These are phyloP conservation scores for Lenwebbia sp. DNA, from an alignment of 345 rosid genomes.

Conservation along the genomic window DNA sequence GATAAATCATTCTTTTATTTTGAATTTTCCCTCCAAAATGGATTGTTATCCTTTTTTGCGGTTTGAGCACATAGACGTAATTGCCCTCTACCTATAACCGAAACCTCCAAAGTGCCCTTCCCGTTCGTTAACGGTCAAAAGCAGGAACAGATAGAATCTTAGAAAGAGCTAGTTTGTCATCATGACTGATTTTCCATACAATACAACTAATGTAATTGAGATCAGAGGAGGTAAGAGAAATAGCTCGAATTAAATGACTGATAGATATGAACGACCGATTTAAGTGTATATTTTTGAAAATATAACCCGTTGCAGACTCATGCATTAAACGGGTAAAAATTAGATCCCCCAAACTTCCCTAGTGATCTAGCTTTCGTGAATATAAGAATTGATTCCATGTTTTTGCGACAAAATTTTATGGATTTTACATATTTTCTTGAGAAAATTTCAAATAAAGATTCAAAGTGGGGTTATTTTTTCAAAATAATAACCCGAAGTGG, in stretches of 20 bases:
- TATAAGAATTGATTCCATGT: too few species aligned
- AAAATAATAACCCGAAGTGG: too few species aligned
- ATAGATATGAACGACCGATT: neutral
- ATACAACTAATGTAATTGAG: neutral
- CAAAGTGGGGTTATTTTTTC: too few species aligned
- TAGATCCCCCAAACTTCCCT: too few species aligned
- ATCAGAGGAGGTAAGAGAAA: fast-evolving
- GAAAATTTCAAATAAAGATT: too few species aligned
- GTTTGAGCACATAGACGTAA: neutral
- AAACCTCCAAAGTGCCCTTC: neutral
- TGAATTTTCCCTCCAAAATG: neutral
- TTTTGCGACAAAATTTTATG: too few species aligned
- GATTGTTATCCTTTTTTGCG: neutral
- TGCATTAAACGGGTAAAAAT: too few species aligned
- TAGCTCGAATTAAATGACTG: neutral
- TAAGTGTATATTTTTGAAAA: too few species aligned
- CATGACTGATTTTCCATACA: neutral
- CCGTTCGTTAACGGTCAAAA: neutral
- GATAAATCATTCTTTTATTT: too few species aligned
- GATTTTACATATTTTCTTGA: too few species aligned
- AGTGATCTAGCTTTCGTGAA: too few species aligned
- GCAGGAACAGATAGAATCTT: neutral
- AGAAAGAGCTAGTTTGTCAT: neutral
- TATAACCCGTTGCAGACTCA: too few species aligned
- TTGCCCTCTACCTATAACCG: neutral